phyloP scores from a whole-genome alignment of 352 stramenopile species.

The Phytophthora pinifolia region DNA sequence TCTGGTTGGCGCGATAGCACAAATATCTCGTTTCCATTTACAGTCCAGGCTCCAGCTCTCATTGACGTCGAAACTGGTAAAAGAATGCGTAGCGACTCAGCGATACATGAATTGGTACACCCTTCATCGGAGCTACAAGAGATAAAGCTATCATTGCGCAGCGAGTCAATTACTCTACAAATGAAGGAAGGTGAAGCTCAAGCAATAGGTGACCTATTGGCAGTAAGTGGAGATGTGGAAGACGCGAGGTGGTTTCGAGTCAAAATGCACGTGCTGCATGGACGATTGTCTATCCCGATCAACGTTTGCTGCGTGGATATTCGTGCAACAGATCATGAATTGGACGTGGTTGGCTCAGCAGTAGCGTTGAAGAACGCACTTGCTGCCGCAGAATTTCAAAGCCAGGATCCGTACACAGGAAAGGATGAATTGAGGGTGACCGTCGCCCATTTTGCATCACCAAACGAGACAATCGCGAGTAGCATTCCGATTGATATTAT shows the following conservation, averaged over 20 bases:
- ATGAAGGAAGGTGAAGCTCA: conserved; percentile 1
- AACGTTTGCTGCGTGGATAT: conserved; percentile 33
- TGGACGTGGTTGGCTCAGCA: conserved; percentile 25
- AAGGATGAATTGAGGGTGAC: conserved; percentile 19
- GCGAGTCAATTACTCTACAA: conserved; percentile 8
- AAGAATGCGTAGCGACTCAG: not conserved
- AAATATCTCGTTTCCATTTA: conserved; percentile 16
- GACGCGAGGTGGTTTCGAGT: conserved; percentile 25
- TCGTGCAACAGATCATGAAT: conserved; percentile 8
- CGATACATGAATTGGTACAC: conserved; percentile 1
- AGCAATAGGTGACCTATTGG: conserved; percentile 17
- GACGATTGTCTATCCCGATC: conserved; percentile 18
- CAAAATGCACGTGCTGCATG: conserved; percentile 15
- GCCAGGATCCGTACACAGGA: conserved; percentile 7
- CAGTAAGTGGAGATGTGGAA: conserved; percentile 7
- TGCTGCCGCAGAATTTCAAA: conserved; percentile 14
- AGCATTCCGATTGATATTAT: conserved; percentile 14
- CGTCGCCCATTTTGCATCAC: conserved; percentile 8
- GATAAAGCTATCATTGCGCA: conserved; percentile 1
- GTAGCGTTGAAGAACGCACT: conserved; percentile 16
- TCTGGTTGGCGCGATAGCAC: conserved; percentile 5
- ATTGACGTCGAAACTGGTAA: not conserved
- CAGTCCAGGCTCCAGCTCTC: not conserved
- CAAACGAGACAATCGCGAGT: not conserved
- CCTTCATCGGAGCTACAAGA: not conserved